Evolutionary conservation across 2,329 filamentous ascomycete genomes (phyloP).

Genomic region (Aureobasidium melanogenum): DNA sequence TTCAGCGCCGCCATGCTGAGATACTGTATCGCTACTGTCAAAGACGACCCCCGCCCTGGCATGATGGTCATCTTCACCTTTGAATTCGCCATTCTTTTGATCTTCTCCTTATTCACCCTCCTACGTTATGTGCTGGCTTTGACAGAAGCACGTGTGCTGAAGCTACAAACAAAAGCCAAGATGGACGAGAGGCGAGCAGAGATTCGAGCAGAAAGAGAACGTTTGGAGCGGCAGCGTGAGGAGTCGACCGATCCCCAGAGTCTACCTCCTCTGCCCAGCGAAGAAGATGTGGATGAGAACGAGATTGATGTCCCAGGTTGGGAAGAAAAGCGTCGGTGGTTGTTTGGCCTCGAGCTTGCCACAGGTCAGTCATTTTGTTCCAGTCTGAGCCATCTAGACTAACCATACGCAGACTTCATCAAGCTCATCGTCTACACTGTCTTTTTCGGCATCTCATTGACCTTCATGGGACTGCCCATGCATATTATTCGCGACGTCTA

Average conservation of each 20-base stretch:
- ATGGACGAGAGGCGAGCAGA: slow-evolving; percentile 60
- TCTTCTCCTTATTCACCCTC: slow-evolving; percentile 71
- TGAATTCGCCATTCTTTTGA: slow-evolving; percentile 81
- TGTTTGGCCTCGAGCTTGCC: slow-evolving; percentile 73
- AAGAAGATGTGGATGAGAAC: slow-evolving; percentile 79
- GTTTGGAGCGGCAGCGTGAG: slow-evolving; percentile 28
- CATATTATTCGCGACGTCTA: slow-evolving; percentile 96
- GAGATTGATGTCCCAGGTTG: slow-evolving; percentile 93
- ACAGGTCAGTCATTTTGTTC: slow-evolving; percentile 44
- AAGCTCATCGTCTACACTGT: slow-evolving; percentile 82
- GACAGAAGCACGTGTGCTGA: slow-evolving; percentile 65
- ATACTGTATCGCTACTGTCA: slow-evolving; percentile 74
- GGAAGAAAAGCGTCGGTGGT: slow-evolving; percentile 90
- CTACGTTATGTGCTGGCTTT: slow-evolving; percentile 72
- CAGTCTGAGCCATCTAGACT: background rate
- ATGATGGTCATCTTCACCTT: slow-evolving; percentile 99
- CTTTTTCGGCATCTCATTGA: slow-evolving; percentile 89
- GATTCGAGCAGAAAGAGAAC: slow-evolving; percentile 46
- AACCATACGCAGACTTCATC: slow-evolving; percentile 59
- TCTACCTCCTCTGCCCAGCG: slow-evolving; percentile 41
- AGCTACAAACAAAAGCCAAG: slow-evolving; percentile 62
- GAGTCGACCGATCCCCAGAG: slow-evolving; percentile 31
- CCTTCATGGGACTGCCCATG: slow-evolving; percentile 90
- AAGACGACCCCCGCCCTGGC: slow-evolving; percentile 80
- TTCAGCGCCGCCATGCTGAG: slow-evolving; percentile 75